Evolutionary conservation across 1,284 basidiomycete species (phyloP).

Genomic region (Ustilago tritici): DNA sequence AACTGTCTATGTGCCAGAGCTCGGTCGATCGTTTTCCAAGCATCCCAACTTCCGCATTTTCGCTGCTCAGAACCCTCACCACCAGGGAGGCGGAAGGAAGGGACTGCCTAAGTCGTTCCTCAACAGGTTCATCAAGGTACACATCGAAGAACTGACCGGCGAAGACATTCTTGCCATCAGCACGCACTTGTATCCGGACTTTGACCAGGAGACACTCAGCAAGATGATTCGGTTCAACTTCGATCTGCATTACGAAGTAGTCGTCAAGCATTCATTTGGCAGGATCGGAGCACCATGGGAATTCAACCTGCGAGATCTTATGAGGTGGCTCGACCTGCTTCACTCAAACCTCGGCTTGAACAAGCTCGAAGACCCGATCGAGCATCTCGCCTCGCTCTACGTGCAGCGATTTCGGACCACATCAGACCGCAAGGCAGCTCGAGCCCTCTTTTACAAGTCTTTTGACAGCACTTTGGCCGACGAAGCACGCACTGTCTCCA

Average conservation of each 20-base stretch:
- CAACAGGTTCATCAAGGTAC: conserved; percentile 97
- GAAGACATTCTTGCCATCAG: conserved; percentile 86
- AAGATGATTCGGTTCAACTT: conserved; percentile 87
- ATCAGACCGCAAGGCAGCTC: conserved; percentile 77
- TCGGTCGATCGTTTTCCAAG: conserved; percentile 86
- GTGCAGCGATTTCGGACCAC: conserved; percentile 84
- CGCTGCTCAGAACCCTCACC: conserved; percentile 95
- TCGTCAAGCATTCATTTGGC: conserved; percentile 79
- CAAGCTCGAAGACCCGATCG: conserved; percentile 67
- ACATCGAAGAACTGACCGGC: conserved; percentile 85
- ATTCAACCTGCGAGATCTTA: conserved; percentile 95
- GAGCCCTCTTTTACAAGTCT: conserved; percentile 76
- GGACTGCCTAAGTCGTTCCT: conserved; percentile 97
- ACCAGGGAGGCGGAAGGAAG: conserved; percentile 96
- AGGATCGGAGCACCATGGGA: conserved; percentile 95
- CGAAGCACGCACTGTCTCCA: conserved; percentile 69
- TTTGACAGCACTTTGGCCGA: conserved; percentile 72
- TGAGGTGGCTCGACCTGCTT: conserved; percentile 81
- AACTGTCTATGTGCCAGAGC: conserved; percentile 92
- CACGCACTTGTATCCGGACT: conserved; percentile 78
- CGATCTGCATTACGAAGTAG: conserved; percentile 78
- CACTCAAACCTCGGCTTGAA: conserved; percentile 74
- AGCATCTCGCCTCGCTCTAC: conserved; percentile 73
- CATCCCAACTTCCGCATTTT: conserved; percentile 96
- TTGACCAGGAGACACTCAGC: conserved; percentile 73